Evolutionary conservation across 108 stramenopile species (phyloP).

Genomic region (Schizochytrium sp.): DNA sequence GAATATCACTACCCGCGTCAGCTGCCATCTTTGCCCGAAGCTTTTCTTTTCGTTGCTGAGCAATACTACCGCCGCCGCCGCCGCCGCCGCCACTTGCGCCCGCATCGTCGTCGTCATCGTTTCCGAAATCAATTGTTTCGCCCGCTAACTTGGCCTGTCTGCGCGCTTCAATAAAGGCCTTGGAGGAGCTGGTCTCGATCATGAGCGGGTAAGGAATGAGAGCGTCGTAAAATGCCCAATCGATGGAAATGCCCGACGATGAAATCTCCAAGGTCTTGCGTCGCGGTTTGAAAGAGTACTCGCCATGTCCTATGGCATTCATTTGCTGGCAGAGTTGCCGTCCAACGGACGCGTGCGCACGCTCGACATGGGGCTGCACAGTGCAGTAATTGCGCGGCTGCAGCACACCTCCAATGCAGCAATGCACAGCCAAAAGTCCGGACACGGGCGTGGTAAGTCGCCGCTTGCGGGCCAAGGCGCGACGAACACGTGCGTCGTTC

Average conservation of each 20-base stretch:
- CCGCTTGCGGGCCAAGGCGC: neutral
- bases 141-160: neutral
- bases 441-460: neutral
- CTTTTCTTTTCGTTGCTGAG: neutral
- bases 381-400: slow-evolving; percentile 2
- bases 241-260: slow-evolving; percentile 5
- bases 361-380: neutral
- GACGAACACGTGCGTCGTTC: neutral
- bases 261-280: slow-evolving; percentile 7
- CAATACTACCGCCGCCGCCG: neutral
- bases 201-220: slow-evolving; percentile 5
- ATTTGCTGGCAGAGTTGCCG: neutral
- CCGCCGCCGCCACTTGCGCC: neutral
- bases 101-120: neutral
- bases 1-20: neutral
- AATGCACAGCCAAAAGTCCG: neutral
- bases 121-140: neutral
- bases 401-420: neutral
- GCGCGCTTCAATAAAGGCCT: neutral
- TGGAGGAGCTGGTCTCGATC: slow-evolving; percentile 3
- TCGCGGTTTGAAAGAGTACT: neutral
- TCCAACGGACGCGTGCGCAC: neutral
- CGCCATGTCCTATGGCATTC: neutral
- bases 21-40: neutral
- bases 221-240: slow-evolving; percentile 10